A percentile compares a stretch with the other conserved stretches of the same genome.
phyloP scores from a whole-genome alignment of 805 yeast genomes.

The Barnettozyma botsteinii region DNA sequence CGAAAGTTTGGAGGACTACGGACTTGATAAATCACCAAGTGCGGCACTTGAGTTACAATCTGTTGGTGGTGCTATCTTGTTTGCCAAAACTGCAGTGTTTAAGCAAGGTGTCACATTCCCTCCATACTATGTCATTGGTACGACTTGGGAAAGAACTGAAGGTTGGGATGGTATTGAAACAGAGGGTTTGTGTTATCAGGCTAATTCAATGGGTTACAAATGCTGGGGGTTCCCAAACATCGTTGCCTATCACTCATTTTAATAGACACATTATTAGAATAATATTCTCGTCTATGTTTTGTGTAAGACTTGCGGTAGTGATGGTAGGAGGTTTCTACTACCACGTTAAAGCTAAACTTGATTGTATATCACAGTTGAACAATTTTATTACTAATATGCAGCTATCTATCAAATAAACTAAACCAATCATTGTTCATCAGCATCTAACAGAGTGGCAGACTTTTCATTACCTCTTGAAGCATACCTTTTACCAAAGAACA shows the following conservation, averaged over 20 bases:
- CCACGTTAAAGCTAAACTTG: too few species aligned
- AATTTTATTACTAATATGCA: not conserved
- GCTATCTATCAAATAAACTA: not conserved
- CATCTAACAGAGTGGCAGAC: constrained; percentile 15
- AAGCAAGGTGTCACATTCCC: constrained; percentile 44
- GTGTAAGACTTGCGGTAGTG: too few species aligned
- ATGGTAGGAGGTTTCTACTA: too few species aligned
- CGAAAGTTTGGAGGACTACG: constrained; percentile 9
- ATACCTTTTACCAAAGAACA: constrained; percentile 52
- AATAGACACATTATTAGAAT: not conserved
- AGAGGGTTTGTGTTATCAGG: constrained; percentile 47
- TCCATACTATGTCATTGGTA: constrained; percentile 40
- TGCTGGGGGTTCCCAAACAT: constrained; percentile 48
- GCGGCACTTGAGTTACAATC: constrained; percentile 31
- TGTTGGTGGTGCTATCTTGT: constrained; percentile 49
- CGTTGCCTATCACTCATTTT: constrained; percentile 12
- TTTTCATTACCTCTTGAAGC: constrained; percentile 26
- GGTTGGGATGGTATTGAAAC: constrained; percentile 53
- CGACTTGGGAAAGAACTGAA: constrained; percentile 39
- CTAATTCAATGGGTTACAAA: constrained; percentile 37
- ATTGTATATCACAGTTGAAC: too few species aligned
- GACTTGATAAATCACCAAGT: constrained; percentile 2
- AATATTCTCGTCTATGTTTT: too few species aligned
- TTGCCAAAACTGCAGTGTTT: constrained; percentile 36
- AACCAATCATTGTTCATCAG: constrained; percentile 7